These are phyloP conservation scores for Elongisporangium undulatum DNA, from an alignment of 352 stramenopile genomes.

Conservation along the genomic window DNA sequence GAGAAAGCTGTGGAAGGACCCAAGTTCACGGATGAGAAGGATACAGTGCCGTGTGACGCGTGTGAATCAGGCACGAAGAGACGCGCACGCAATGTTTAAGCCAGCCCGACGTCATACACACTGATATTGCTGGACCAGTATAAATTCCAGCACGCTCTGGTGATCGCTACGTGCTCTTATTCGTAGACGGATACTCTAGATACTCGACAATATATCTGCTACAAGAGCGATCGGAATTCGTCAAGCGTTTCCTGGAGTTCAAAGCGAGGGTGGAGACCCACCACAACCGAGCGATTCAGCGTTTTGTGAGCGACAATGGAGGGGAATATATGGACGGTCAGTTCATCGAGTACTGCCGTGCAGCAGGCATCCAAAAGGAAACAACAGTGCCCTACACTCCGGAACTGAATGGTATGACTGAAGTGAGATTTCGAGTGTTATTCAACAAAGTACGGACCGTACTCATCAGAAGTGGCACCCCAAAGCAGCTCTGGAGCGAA, in stretches of 20 bases:
- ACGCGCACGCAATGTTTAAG: conserved; percentile 1
- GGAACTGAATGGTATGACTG: conserved; percentile 1
- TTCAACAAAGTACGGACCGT: conserved; percentile 4
- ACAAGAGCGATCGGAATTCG: neutral
- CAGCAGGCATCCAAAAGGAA: no score
- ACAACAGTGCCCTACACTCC: conserved; percentile 2
- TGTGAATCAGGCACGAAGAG: conserved; percentile 6
- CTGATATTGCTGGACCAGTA: conserved; percentile 2
- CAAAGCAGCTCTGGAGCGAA: conserved; percentile 7
- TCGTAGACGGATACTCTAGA: no score
- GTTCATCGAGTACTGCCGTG: no score
- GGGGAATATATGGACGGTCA: no score
- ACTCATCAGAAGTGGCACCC: neutral
- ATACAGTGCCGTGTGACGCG: neutral
- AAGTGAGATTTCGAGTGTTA: neutral
- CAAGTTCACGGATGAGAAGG: neutral
- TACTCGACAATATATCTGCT: conserved; percentile 1
- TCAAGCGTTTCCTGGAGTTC: no score
- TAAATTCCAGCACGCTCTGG: conserved; percentile 2
- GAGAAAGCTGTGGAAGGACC: neutral
- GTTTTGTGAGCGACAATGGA: no score
- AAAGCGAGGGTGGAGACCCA: no score
- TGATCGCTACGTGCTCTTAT: no score
- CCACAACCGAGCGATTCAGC: no score
- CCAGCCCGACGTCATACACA: conserved; percentile 3